A percentile compares a stretch with the other conserved stretches of the same genome.
phyloP scores from a whole-genome alignment of 495 filamentous ascomycete genomes.

The Penicillium macrosclerotiorum region DNA sequence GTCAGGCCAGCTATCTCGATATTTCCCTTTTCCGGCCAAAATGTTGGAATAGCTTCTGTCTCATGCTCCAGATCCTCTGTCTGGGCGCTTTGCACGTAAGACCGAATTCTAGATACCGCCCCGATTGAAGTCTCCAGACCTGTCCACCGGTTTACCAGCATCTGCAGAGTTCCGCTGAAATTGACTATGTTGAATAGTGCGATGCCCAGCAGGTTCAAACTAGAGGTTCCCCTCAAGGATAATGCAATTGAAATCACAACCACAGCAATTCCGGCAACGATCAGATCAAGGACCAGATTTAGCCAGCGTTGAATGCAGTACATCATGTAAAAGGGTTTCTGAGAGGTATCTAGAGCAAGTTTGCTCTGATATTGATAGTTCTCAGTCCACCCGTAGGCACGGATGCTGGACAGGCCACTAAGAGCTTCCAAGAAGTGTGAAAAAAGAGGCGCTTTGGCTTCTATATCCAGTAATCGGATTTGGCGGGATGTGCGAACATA shows the following conservation, averaged over 20 bases:
- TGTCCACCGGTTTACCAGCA: slow-evolving; percentile 25
- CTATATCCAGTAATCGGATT: slow-evolving; percentile 56
- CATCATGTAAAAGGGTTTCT: slow-evolving; percentile 54
- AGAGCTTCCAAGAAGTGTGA: slow-evolving; percentile 67
- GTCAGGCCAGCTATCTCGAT: slow-evolving; percentile 19
- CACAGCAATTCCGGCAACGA: slow-evolving; percentile 57
- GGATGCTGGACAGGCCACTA: slow-evolving; percentile 66
- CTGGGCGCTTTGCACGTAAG: slow-evolving; percentile 14
- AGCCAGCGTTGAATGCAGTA: slow-evolving; percentile 71
- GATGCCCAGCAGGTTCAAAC: slow-evolving; percentile 25
- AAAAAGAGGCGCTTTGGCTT: slow-evolving; percentile 62
- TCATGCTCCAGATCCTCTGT: slow-evolving; percentile 22
- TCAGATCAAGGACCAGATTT: slow-evolving; percentile 58
- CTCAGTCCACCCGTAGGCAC: slow-evolving; percentile 63
- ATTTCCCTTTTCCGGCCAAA: slow-evolving; percentile 21
- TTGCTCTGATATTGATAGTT: slow-evolving; percentile 59
- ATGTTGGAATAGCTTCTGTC: slow-evolving; percentile 9
- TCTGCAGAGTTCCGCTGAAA: slow-evolving; percentile 24
- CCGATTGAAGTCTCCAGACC: slow-evolving; percentile 31
- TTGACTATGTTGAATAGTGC: slow-evolving; percentile 32
- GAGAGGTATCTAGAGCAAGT: slow-evolving; percentile 56
- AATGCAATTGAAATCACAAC: slow-evolving; percentile 40
- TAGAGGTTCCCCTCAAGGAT: slow-evolving; percentile 16
- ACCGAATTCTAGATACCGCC: slow-evolving; percentile 25
- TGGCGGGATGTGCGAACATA: slow-evolving; percentile 47